These are phyloP conservation scores for Phytophthora uliginosa DNA, from an alignment of 352 stramenopile genomes.

Conservation along the genomic window DNA sequence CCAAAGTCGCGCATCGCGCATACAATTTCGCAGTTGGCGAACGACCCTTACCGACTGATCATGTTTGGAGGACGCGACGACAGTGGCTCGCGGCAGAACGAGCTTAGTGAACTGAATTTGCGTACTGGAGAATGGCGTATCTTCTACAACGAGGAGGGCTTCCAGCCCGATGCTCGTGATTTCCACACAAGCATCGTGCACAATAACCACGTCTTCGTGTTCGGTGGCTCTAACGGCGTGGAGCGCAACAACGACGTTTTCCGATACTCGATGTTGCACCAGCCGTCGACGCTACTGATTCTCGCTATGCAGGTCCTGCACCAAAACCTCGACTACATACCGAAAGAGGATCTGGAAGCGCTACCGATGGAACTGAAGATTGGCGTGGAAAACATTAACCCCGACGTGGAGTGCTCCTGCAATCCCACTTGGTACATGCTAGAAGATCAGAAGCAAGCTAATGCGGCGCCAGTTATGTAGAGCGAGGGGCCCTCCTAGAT, in stretches of 20 bases:
- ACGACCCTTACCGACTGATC: slow-evolving; percentile 59
- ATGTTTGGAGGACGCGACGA: slow-evolving; percentile 89
- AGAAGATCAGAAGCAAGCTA: slow-evolving; percentile 55
- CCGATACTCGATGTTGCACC: slow-evolving; percentile 67
- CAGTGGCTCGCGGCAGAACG: slow-evolving; percentile 69
- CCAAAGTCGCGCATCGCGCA: slow-evolving; percentile 85
- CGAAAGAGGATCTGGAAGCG: slow-evolving; percentile 51
- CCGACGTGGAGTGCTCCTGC: slow-evolving; percentile 65
- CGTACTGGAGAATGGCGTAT: slow-evolving; percentile 74
- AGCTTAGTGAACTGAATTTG: slow-evolving; percentile 77
- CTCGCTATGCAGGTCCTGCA: slow-evolving; percentile 77
- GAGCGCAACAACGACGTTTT: slow-evolving; percentile 88
- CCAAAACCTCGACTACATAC: slow-evolving; percentile 50
- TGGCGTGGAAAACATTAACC: slow-evolving; percentile 80
- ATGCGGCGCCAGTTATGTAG: slow-evolving; percentile 58
- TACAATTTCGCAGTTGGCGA: slow-evolving; percentile 69
- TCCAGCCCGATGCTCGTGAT: slow-evolving; percentile 82
- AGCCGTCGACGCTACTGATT: slow-evolving; percentile 74
- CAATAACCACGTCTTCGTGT: slow-evolving; percentile 83
- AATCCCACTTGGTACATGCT: slow-evolving; percentile 77
- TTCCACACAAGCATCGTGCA: slow-evolving; percentile 86
- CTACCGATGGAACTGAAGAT: slow-evolving; percentile 74
- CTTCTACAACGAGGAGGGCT: slow-evolving; percentile 60
- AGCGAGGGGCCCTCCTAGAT: slow-evolving; percentile 32
- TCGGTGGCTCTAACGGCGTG: slow-evolving; percentile 86